Evolutionary conservation across 805 yeast species (phyloP).

Genomic region (Sugiyamaella mastotermitis): DNA sequence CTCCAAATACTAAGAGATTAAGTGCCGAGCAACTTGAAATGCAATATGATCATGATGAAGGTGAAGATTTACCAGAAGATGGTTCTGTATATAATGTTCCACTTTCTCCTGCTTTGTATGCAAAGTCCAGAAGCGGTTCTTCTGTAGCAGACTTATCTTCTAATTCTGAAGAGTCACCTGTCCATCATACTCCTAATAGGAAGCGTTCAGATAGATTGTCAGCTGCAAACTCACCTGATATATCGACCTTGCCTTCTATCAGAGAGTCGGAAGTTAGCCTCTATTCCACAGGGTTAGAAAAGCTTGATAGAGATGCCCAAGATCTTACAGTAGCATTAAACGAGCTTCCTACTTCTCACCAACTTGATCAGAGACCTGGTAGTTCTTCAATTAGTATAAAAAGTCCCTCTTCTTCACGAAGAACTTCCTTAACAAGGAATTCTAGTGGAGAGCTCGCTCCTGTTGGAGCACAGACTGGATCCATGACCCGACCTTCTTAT

Average conservation of each 20-base stretch:
- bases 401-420: constrained; percentile 2
- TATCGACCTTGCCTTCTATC: constrained; percentile 13
- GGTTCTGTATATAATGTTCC: constrained; percentile 60
- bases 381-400: not conserved
- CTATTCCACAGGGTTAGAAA: constrained; percentile 22
- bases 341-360: constrained; percentile 15
- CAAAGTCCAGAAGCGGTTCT: constrained; percentile 22
- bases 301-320: constrained; percentile 32
- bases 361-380: constrained; percentile 2
- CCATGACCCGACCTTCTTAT: constrained; percentile 44
- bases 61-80: constrained; percentile 47
- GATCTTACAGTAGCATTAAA: constrained; percentile 30
- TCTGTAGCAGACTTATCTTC: not conserved
- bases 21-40: constrained; percentile 26
- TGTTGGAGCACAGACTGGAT: constrained; percentile 13
- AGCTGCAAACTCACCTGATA: constrained; percentile 6
- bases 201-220: constrained; percentile 6
- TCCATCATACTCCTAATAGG: not conserved
- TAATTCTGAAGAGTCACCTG: not conserved
- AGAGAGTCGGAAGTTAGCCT: constrained; percentile 20
- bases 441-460: constrained; percentile 5
- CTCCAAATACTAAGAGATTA: constrained; percentile 1
- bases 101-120: constrained; percentile 46
- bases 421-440: constrained; percentile 1
- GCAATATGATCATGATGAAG: constrained; percentile 30